Conservation (phyloP, 148 eudicot genomes). For the Limonium bicolor region DNA sequence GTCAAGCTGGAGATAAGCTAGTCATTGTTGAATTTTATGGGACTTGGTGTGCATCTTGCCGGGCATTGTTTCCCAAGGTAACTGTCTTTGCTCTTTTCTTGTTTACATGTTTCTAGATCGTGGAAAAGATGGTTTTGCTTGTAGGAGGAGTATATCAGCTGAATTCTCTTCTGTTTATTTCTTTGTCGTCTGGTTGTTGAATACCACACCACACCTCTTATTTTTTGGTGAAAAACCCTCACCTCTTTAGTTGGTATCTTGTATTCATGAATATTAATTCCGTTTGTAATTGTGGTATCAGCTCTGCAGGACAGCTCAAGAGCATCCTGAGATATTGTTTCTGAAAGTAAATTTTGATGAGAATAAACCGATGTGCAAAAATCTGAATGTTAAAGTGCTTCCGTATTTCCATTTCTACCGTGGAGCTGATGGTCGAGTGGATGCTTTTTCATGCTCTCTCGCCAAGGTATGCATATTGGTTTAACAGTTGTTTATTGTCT, state of each 20-base stretch:
- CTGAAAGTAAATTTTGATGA: slow-evolving; percentile 94
- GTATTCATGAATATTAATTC: too few relatives aligned
- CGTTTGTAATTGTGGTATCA: slow-evolving; percentile 14
- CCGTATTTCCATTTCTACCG: slow-evolving; percentile 95
- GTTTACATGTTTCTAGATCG: neutral
- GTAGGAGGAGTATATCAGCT: neutral
- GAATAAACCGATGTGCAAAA: slow-evolving; percentile 96
- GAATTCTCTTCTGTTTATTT: neutral
- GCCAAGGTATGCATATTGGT: slow-evolving; percentile 67
- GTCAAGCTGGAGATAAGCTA: slow-evolving; percentile 75
- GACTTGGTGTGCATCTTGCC: slow-evolving; percentile 99
- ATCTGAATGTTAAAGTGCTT: slow-evolving; percentile 90
- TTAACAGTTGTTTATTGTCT: too few relatives aligned
- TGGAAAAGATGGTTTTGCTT: neutral
- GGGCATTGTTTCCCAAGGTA: slow-evolving; percentile 97
- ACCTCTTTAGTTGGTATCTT: too few relatives aligned
- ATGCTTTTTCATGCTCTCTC: slow-evolving; percentile 84
- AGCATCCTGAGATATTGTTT: slow-evolving; percentile 79
- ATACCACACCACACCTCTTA: too few relatives aligned
- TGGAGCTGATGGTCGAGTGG: slow-evolving; percentile 87
- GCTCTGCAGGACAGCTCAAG: slow-evolving; percentile 81
- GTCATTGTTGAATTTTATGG: slow-evolving; percentile 96
- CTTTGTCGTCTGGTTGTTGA: too few relatives aligned
- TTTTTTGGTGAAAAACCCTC: too few relatives aligned
- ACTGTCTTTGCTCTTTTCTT: slow-evolving; percentile 2